Conservation (phyloP, 768 basidiomycete species). For the Leccinum rimulosum region DNA sequence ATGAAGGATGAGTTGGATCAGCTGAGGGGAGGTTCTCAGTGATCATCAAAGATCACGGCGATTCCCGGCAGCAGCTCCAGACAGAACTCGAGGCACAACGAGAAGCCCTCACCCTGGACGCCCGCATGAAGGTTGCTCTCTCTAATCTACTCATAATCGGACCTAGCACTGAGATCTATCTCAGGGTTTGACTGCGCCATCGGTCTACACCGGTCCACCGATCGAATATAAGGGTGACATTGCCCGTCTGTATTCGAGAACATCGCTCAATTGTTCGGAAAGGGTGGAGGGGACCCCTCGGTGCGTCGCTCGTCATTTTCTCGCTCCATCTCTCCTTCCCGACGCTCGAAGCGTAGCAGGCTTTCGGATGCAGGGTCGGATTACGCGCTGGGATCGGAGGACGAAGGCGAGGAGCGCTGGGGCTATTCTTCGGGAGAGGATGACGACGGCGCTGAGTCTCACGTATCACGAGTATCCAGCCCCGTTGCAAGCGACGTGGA, state of each 20-base stretch:
- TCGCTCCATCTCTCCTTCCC: no score
- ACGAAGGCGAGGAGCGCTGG: conserved; percentile 77
- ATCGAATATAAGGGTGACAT: conserved; percentile 42
- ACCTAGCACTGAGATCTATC: conserved; percentile 7
- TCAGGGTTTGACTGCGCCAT: conserved; percentile 24
- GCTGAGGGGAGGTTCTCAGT: conserved; percentile 41
- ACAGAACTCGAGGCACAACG: conserved; percentile 52
- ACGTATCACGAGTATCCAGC: conserved; percentile 18
- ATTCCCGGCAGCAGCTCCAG: conserved; percentile 48
- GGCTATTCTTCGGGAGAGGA: conserved; percentile 89
- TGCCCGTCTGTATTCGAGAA: conserved; percentile 13
- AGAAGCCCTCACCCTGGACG: conserved; percentile 39
- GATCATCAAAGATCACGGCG: conserved; percentile 41
- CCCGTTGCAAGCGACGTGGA: conserved; percentile 52
- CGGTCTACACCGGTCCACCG: conserved; percentile 26
- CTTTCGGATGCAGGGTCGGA: no score
- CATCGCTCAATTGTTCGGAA: no score
- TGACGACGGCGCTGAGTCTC: conserved; percentile 44
- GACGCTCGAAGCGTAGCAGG: no score
- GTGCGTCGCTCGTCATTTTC: no score
- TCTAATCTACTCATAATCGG: neutral
- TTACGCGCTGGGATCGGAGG: conserved; percentile 51
- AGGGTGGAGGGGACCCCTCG: no score
- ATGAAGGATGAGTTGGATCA: conserved; percentile 53
- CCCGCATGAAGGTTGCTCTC: conserved; percentile 36